Evolutionary conservation across 2,329 filamentous ascomycete species (phyloP), one percentile per base, ranked within the genome.

Genomic region (Hypocrella siamensis): DNA sequence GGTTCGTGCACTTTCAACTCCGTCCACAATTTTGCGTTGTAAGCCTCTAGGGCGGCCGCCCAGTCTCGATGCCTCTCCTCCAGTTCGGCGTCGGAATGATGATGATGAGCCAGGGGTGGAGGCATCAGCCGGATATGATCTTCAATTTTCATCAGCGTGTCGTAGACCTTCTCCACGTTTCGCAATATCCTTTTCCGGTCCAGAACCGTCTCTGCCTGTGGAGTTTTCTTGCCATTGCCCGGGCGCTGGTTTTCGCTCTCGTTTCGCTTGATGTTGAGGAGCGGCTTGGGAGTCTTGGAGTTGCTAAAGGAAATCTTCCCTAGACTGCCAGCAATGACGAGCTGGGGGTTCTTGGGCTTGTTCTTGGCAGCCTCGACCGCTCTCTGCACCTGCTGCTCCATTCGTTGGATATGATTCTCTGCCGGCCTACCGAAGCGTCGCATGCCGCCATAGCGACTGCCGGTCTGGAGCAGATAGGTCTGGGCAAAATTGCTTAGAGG

Each of bases 271-370:
- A 98, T 86, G 52, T 92, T 98, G 31, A 98, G 74, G 35, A 96
- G 64, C 12, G 88, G 85, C 55, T 93, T 90, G 0, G 90, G 90
- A 0, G 90, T 93, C 63, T 96, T 98, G 30, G 90, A 84, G 47
- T 98, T 98, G 64, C 88, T 94, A 60, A 96, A 98, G 0, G 88
- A 93, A 35, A 98, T 98, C 62, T 96, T 98, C 42, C 90, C 90
- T 31, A 98, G 60, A 48, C 85, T 94, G 17, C 90, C 90, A 49
- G 94, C 88, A 36, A 98, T 88, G 15, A 96, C 86, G 7, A 98
- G 67, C 52, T 94, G 86, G 48, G 92, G 93, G 50, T 93, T 94
- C 65, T 98, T 98, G 10, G 90, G 90, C 56, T 93, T 88, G 37
- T 85, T 83, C 61, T 96, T 98, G 32, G 90, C 90, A 1, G 90